Percentiles rank a stretch among this genome's conserved stretches.
phyloP scores from a whole-genome alignment of 257 asterid genomes.

The Penstemon eatonii region DNA sequence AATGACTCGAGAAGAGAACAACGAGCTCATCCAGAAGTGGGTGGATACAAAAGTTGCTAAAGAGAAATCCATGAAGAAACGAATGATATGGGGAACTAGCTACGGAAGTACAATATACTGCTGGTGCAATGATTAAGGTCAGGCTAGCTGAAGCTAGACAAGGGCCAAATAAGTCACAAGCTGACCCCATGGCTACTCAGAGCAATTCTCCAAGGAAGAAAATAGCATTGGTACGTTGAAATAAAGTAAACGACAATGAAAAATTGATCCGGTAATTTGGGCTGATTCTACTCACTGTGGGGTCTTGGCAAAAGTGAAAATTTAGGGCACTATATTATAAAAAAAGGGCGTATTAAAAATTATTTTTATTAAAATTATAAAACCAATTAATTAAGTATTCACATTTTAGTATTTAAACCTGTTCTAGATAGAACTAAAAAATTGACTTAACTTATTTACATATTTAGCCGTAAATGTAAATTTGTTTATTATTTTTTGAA shows the following conservation, averaged over 20 bases:
- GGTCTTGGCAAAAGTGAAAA: conserved; percentile 20
- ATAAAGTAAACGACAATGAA: not conserved
- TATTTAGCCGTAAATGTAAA: no score
- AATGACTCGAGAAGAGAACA: conserved; percentile 59
- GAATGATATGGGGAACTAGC: conserved; percentile 45
- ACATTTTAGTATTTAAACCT: no score
- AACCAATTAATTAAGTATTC: no score
- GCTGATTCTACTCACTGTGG: conserved; percentile 85
- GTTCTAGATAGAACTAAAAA: no score
- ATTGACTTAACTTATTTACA: no score
- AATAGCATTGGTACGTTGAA: no score
- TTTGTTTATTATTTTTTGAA: no score
- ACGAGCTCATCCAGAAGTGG: conserved; percentile 92
- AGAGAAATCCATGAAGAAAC: conserved; percentile 79
- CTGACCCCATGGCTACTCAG: conserved; percentile 80
- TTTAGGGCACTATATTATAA: no score
- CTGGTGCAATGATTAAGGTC: conserved; percentile 69
- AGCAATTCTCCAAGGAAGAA: conserved; percentile 25
- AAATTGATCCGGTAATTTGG: conserved; percentile 78
- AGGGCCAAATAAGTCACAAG: conserved; percentile 79
- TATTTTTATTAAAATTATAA: no score
- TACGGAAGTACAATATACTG: conserved; percentile 56
- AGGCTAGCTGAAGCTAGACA: conserved; percentile 70
- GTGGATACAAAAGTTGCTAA: conserved; percentile 84
- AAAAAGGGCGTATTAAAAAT: no score